phyloP scores from a whole-genome alignment of 1,139 yeast genomes.

The Meyerozyma elateridarum region DNA sequence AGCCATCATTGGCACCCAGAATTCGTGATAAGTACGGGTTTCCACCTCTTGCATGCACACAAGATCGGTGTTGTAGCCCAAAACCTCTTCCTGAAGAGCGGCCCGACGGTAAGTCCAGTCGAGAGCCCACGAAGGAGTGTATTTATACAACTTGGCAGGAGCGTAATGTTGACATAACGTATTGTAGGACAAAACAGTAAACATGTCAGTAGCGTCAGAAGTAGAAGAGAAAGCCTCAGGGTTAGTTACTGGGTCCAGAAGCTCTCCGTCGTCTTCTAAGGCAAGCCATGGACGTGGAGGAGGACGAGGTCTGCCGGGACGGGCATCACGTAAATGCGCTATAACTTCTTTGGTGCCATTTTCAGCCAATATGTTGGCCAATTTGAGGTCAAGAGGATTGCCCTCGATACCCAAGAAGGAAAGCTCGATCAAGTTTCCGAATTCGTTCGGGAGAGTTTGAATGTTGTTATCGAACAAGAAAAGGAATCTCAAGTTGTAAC shows the following conservation, averaged over 20 bases:
- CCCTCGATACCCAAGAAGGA: constrained; percentile 92
- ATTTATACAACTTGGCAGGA: constrained; percentile 84
- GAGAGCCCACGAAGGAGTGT: constrained; percentile 96
- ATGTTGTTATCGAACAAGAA: constrained; percentile 86
- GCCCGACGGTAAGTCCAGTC: constrained; percentile 90
- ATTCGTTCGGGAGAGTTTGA: constrained; percentile 69
- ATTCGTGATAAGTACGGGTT: constrained; percentile 76
- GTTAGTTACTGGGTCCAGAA: constrained; percentile 33
- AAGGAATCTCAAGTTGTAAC: constrained; percentile 74
- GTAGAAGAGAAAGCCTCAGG: constrained; percentile 31
- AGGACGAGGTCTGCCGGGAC: constrained; percentile 62
- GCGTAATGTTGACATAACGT: constrained; percentile 96
- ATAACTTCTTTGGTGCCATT: constrained; percentile 85
- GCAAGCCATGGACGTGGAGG: constrained; percentile 79
- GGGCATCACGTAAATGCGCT: constrained; percentile 73
- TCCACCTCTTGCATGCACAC: constrained; percentile 96
- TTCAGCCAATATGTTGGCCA: constrained; percentile 66
- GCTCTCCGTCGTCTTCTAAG: constrained; percentile 72
- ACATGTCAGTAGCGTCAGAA: constrained; percentile 27
- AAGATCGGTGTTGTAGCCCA: constrained; percentile 63
- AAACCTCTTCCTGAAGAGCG: constrained; percentile 66
- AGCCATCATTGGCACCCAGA: constrained; percentile 74
- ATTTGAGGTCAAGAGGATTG: constrained; percentile 68
- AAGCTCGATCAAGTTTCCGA: constrained; percentile 82
- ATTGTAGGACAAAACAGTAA: constrained; percentile 83